A percentile compares a stretch with the other conserved stretches of the same genome.
phyloP scores from a whole-genome alignment of 768 basidiomycete genomes.

The Cantharellus anzutake region DNA sequence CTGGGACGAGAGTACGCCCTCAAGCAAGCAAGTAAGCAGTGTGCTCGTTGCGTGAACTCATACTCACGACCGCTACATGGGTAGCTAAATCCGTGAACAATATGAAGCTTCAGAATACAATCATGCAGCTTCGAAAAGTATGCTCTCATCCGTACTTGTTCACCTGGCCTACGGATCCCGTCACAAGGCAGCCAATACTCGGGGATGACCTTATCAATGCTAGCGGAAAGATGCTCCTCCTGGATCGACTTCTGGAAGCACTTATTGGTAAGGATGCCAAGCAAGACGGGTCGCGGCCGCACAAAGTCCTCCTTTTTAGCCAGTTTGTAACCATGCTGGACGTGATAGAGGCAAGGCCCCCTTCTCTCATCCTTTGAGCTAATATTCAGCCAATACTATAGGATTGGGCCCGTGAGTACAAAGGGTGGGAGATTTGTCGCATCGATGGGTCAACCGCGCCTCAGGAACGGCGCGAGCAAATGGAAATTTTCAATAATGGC shows the following conservation, averaged over 20 bases:
- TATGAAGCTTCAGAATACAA: slow-evolving; percentile 80
- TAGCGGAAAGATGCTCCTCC: slow-evolving; percentile 94
- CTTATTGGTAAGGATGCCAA: slow-evolving; percentile 31
- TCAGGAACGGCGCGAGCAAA: slow-evolving; percentile 64
- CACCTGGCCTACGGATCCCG: slow-evolving; percentile 54
- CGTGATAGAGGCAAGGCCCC: slow-evolving; percentile 57
- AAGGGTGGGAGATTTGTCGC: slow-evolving; percentile 69
- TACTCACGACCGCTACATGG: background rate
- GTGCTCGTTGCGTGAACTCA: background rate
- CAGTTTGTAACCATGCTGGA: slow-evolving; percentile 96
- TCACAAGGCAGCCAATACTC: slow-evolving; percentile 41
- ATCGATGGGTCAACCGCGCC: slow-evolving; percentile 81
- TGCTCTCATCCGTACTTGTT: slow-evolving; percentile 88
- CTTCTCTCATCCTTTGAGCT: background rate
- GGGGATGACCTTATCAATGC: slow-evolving; percentile 67
- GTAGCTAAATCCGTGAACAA: slow-evolving; percentile 75
- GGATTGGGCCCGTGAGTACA: slow-evolving; percentile 80
- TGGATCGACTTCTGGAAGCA: slow-evolving; percentile 71
- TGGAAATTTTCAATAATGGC: slow-evolving; percentile 64
- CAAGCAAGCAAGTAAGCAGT: slow-evolving; percentile 36
- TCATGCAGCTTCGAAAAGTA: slow-evolving; percentile 96
- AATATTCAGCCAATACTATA: slow-evolving; percentile 11
- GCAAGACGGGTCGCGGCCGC: slow-evolving; percentile 14
- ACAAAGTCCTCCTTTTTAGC: slow-evolving; percentile 27
- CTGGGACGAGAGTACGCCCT: slow-evolving; percentile 38